Conservation (phyloP, 805 yeast genomes). For the Candida ficus region DNA sequence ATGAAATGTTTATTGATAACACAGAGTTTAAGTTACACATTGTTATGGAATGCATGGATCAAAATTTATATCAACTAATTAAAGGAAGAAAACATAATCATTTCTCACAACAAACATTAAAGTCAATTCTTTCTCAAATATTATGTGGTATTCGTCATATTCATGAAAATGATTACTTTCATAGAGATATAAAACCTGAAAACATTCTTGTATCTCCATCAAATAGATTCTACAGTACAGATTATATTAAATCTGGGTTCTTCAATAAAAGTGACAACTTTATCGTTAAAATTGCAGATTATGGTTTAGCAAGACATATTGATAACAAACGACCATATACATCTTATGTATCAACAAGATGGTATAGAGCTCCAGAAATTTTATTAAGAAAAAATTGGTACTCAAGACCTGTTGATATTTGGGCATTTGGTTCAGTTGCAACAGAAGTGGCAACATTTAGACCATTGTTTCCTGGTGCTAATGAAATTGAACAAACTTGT, state of each 20-base stretch:
- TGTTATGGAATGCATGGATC: constrained; percentile 86
- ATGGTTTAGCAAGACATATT: constrained; percentile 67
- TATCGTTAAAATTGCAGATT: constrained; percentile 72
- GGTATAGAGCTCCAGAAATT: constrained; percentile 85
- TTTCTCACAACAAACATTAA: constrained; percentile 55
- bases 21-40: constrained; percentile 58
- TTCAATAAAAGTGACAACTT: constrained; percentile 35
- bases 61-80: constrained; percentile 74
- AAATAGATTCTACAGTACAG: constrained; percentile 42
- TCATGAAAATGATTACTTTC: constrained; percentile 64
- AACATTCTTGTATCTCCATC: constrained; percentile 71
- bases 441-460: constrained; percentile 64
- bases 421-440: constrained; percentile 85
- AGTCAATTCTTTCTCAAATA: constrained; percentile 65
- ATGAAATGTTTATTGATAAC: constrained; percentile 75
- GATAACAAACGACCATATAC: constrained; percentile 54
- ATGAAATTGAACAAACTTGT: constrained; percentile 75
- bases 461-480: constrained; percentile 81
- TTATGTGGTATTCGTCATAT: constrained; percentile 78
- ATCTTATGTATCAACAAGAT: constrained; percentile 75
- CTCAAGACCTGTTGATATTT: constrained; percentile 68
- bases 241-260: constrained; percentile 18
- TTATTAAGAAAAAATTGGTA: constrained; percentile 57
- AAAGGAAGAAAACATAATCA: constrained; percentile 47
- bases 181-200: constrained; percentile 93